Evolutionary conservation across 495 filamentous ascomycete genomes (phyloP).

Genomic region (Darksidea phi): DNA sequence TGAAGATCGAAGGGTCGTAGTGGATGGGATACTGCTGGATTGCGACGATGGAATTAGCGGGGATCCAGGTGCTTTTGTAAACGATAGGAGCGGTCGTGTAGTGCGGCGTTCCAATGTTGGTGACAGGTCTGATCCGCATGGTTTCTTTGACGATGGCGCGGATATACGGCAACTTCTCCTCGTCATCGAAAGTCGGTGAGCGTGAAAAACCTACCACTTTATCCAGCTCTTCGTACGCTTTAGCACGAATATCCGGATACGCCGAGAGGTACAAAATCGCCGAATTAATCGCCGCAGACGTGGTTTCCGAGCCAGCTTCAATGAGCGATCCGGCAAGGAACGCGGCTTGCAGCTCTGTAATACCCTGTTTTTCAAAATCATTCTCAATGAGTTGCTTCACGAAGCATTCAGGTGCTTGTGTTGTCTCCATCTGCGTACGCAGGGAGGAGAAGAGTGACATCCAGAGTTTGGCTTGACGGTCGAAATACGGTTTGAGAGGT

Average conservation of each 20-base stretch:
- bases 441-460: constrained; percentile 17
- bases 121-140: constrained; percentile 31
- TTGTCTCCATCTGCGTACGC: constrained; percentile 26
- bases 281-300: constrained; percentile 32
- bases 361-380: constrained; percentile 23
- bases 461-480: constrained; percentile 31
- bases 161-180: constrained; percentile 23
- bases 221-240: constrained; percentile 20
- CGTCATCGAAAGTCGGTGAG: constrained; percentile 30
- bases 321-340: constrained; percentile 35
- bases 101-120: constrained; percentile 32
- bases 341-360: constrained; percentile 32
- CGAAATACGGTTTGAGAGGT: constrained; percentile 15
- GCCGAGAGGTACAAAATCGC: constrained; percentile 27
- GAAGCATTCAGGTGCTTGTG: constrained; percentile 36
- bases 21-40: constrained; percentile 31
- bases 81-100: constrained; percentile 31
- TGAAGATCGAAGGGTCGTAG: constrained; percentile 26
- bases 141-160: constrained; percentile 35
- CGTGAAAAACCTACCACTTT: constrained; percentile 11
- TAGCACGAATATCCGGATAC: constrained; percentile 9
- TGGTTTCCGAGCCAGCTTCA: constrained; percentile 37
- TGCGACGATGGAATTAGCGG: constrained; percentile 24
- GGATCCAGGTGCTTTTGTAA: constrained; percentile 33
- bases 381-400: constrained; percentile 33